Percentiles rank a stretch among this genome's conserved stretches.
Conservation (phyloP, 768 basidiomycete species). For the Tylopilus plumbeoviolaceoides region DNA sequence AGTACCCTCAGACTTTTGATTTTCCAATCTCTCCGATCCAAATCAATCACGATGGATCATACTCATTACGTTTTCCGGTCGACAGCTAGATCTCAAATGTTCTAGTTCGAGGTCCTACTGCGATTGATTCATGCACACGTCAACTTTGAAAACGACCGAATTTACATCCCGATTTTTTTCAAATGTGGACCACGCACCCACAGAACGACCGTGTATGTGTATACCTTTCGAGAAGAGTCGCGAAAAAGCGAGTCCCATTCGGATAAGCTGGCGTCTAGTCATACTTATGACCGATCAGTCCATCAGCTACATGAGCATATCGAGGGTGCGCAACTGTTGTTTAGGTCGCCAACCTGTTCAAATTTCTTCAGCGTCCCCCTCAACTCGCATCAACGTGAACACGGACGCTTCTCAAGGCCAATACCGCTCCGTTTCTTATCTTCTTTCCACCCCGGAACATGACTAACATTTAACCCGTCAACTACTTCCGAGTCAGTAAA, state of each 20-base stretch:
- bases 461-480: too few relatives aligned
- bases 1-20: neutral
- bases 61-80: neutral
- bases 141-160: neutral
- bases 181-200: conserved; percentile 6
- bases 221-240: neutral
- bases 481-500: neutral
- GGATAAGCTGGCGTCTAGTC: conserved; percentile 3
- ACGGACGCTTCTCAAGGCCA: too few relatives aligned
- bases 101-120: neutral
- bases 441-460: neutral
- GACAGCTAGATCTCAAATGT: neutral
- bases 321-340: conserved; percentile 7
- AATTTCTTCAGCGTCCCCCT: conserved; percentile 1
- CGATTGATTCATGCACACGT: neutral
- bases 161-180: conserved; percentile 6
- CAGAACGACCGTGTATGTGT: neutral
- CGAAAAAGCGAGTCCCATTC: neutral
- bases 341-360: neutral
- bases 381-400: conserved; percentile 5
- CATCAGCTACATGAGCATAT: neutral
- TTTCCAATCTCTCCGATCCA: neutral
- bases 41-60: neutral
- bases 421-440: neutral
- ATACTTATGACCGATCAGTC: conserved; percentile 10